Percentiles rank a stretch among this genome's conserved stretches.
phyloP scores from a whole-genome alignment of 306 rosid genomes.

The Cajanus cajan region DNA sequence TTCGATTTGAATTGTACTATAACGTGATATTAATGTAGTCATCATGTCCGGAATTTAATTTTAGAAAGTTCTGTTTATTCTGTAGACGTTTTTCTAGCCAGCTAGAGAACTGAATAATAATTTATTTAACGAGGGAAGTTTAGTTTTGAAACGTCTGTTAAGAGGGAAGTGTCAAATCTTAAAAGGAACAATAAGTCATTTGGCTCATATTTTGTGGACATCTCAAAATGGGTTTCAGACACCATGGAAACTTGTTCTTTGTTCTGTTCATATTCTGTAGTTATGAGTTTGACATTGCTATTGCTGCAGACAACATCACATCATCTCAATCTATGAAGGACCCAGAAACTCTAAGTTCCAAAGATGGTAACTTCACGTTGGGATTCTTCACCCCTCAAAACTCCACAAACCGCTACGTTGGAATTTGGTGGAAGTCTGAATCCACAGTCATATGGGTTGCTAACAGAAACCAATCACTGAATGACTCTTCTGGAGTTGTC shows the following conservation, averaged over 20 bases:
- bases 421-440: neutral
- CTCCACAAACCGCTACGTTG: neutral
- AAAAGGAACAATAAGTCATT: neutral
- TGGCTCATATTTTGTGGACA: neutral
- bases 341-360: neutral
- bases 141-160: neutral
- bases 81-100: neutral
- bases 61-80: neutral
- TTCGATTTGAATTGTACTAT: too few relatives aligned
- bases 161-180: neutral
- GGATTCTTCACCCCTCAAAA: neutral
- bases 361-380: neutral
- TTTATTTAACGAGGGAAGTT: neutral
- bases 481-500: neutral
- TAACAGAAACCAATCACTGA: neutral
- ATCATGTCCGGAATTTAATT: neutral
- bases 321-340: slow-evolving; percentile 22
- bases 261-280: neutral
- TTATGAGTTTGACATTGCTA: neutral
- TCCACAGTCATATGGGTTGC: slow-evolving; percentile 2
- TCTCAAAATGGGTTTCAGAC: slow-evolving; percentile 1
- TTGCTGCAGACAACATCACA: neutral
- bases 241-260: neutral
- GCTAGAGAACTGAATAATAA: neutral
- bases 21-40: too few relatives aligned